These are phyloP conservation scores for Neofusicoccum umdonicola DNA, from an alignment of 2,329 filamentous ascomycete species.

Conservation along the genomic window DNA sequence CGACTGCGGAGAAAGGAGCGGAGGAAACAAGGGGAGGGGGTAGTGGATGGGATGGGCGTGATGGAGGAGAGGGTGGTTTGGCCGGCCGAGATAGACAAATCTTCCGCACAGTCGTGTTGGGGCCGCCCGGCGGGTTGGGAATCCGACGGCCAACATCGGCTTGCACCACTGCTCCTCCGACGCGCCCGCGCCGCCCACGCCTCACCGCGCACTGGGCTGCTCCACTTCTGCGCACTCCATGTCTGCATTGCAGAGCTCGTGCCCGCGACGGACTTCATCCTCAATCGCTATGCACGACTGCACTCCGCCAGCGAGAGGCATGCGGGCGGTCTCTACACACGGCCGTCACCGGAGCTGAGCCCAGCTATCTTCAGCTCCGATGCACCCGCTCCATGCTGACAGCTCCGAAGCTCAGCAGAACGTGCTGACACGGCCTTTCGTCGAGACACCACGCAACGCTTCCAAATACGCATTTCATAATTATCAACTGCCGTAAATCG, in stretches of 20 bases:
- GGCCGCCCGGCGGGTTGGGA: constrained; percentile 18
- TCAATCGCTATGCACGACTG: neutral
- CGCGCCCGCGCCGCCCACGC: constrained; percentile 8
- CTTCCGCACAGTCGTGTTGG: constrained; percentile 17
- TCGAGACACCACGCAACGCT: neutral
- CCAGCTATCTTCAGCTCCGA: constrained; percentile 1
- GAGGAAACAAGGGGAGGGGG: constrained; percentile 9
- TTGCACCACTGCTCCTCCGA: constrained; percentile 3
- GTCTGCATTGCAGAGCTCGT: no score
- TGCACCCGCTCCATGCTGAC: neutral
- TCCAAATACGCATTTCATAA: neutral
- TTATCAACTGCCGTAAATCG: neutral
- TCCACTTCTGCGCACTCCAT: neutral
- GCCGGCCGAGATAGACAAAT: constrained; percentile 17
- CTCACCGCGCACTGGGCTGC: neutral
- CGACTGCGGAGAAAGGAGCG: constrained; percentile 14
- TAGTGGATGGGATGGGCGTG: constrained; percentile 13
- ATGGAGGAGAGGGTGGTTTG: constrained; percentile 15
- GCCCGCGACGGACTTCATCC: neutral
- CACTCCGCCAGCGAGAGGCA: no score
- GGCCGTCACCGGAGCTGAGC: neutral
- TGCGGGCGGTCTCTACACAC: neutral
- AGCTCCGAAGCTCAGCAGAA: neutral
- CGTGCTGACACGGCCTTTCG: neutral
- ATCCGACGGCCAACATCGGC: constrained; percentile 15